Evolutionary conservation across 2,329 filamentous ascomycete species (phyloP).

Genomic region (Aspergillus bombycis): DNA sequence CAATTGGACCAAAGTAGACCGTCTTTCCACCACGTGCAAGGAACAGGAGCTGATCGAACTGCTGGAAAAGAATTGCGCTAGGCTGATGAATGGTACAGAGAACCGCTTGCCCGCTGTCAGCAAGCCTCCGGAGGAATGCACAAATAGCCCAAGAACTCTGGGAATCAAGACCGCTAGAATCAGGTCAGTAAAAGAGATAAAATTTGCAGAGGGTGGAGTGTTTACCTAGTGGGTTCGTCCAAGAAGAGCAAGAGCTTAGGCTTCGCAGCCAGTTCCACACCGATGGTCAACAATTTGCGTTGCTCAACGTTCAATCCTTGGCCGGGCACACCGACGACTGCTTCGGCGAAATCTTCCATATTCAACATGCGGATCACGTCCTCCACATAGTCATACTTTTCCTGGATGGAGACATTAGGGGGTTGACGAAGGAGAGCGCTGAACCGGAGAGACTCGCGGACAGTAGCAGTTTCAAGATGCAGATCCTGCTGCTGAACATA

Average conservation of each 20-base stretch:
- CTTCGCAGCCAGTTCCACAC: slow-evolving; percentile 89
- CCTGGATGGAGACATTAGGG: slow-evolving; percentile 65
- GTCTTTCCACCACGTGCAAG: slow-evolving; percentile 66
- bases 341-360: slow-evolving; percentile 87
- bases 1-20: slow-evolving; percentile 69
- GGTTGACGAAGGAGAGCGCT: slow-evolving; percentile 83
- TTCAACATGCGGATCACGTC: slow-evolving; percentile 85
- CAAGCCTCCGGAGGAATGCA: slow-evolving; percentile 80
- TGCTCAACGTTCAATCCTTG: slow-evolving; percentile 69
- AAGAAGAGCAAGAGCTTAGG: slow-evolving; percentile 84
- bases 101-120: slow-evolving; percentile 83
- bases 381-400: slow-evolving; percentile 84
- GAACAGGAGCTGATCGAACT: slow-evolving; percentile 68
- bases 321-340: slow-evolving; percentile 82
- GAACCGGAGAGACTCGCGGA: slow-evolving; percentile 84
- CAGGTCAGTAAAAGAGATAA: not conserved
- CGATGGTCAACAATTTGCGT: slow-evolving; percentile 78
- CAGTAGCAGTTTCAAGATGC: slow-evolving; percentile 79
- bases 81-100: slow-evolving; percentile 94
- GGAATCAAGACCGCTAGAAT: slow-evolving; percentile 73
- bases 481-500: slow-evolving; percentile 85
- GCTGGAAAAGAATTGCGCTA: slow-evolving; percentile 85
- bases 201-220: not conserved
- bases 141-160: slow-evolving; percentile 91
- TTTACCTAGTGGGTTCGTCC: slow-evolving; percentile 77